Percentiles rank a stretch among this genome's conserved stretches.
Evolutionary conservation across 768 basidiomycete species (phyloP).

Genomic region (Lentinula guzmanii): DNA sequence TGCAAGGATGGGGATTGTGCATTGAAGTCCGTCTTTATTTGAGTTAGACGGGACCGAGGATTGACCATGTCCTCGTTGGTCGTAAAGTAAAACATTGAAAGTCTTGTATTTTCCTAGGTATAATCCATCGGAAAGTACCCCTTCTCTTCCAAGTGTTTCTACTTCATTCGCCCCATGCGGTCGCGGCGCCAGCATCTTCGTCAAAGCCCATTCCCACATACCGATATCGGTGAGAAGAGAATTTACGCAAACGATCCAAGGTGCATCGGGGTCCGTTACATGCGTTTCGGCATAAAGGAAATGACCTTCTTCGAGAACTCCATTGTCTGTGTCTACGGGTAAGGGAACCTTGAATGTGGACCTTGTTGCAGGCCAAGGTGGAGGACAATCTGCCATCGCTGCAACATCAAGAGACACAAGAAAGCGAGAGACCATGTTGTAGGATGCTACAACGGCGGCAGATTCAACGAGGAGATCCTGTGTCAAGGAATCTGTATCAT

Average conservation of each 20-base stretch:
- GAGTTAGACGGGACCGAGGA: constrained; percentile 28
- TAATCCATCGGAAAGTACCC: constrained; percentile 4
- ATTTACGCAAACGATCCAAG: constrained; percentile 48
- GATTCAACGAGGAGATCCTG: constrained; percentile 52
- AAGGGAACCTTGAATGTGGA: constrained; percentile 28
- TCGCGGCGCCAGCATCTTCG: constrained; percentile 28
- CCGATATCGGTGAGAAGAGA: constrained; percentile 40
- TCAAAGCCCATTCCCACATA: constrained; percentile 43
- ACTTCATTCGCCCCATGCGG: not conserved
- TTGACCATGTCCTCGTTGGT: constrained; percentile 45
- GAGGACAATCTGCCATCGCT: constrained; percentile 37
- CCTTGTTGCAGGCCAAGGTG: constrained; percentile 42
- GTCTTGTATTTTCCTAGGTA: constrained; percentile 14
- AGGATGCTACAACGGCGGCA: constrained; percentile 43
- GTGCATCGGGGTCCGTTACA: constrained; percentile 28
- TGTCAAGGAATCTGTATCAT: constrained; percentile 16
- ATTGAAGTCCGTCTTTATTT: constrained; percentile 6
- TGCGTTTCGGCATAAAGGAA: constrained; percentile 38
- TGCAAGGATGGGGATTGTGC: constrained; percentile 39
- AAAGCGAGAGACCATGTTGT: constrained; percentile 71
- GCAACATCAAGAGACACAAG: constrained; percentile 56
- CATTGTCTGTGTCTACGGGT: constrained; percentile 14
- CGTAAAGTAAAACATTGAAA: constrained; percentile 45
- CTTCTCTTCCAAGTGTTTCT: not conserved
- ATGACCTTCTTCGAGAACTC: constrained; percentile 18